phyloP scores from a whole-genome alignment of 1,284 basidiomycete genomes.

The Phaffia rhodozyma region DNA sequence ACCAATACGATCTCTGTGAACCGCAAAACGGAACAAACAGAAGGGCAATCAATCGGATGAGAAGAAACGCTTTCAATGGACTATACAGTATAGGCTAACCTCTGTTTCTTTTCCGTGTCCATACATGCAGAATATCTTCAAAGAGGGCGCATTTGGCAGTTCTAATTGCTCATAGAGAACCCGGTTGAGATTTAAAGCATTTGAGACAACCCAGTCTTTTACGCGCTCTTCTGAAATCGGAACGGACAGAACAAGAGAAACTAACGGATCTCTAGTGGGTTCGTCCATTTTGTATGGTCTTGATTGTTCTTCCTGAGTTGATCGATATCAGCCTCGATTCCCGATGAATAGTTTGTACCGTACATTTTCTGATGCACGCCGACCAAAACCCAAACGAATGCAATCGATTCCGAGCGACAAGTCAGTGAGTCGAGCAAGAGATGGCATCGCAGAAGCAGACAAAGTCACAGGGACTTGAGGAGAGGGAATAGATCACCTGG shows the following conservation, averaged over 20 bases:
- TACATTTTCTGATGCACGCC: constrained; percentile 62
- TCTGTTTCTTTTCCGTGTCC: constrained; percentile 96
- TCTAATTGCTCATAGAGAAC: background rate
- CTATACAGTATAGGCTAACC: constrained; percentile 34
- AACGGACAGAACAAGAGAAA: background rate
- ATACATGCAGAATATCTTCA: constrained; percentile 90
- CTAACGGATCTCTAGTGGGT: constrained; percentile 70
- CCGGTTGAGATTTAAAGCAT: background rate
- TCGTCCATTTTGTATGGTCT: constrained; percentile 80
- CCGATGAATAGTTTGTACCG: constrained; percentile 78
- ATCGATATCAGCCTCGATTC: constrained; percentile 67
- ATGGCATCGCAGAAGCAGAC: background rate
- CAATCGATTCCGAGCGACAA: background rate
- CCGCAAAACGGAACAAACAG: background rate
- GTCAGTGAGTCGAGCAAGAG: background rate
- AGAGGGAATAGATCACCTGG: constrained; percentile 42
- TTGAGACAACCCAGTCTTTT: background rate
- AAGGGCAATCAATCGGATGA: background rate
- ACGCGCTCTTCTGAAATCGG: background rate
- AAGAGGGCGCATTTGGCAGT: constrained; percentile 77
- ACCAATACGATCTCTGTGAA: too few relatives aligned
- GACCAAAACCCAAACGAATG: background rate
- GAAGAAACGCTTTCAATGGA: too few relatives aligned
- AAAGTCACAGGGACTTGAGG: background rate
- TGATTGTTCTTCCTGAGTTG: constrained; percentile 52